Evolutionary conservation across 371 early-diverging fungal genomes (phyloP).

Genomic region (Zancudomyces culisetae): DNA sequence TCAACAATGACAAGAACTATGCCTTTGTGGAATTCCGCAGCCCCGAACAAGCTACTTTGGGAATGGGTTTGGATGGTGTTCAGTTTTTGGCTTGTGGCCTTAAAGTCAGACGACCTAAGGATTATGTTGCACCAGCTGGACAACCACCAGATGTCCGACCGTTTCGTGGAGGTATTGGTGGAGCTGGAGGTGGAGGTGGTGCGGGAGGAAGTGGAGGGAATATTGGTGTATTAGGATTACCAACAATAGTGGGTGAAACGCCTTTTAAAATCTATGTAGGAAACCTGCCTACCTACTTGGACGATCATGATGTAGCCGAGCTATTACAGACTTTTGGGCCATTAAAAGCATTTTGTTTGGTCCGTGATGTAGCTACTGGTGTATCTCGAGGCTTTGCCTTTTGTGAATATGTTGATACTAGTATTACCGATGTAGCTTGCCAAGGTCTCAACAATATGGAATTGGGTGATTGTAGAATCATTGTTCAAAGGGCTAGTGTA

Average conservation of each 20-base stretch:
- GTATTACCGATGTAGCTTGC: constrained; percentile 77
- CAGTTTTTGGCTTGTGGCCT: constrained; percentile 61
- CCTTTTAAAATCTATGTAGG: constrained; percentile 90
- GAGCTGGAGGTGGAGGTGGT: neutral
- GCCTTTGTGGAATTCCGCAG: constrained; percentile 88
- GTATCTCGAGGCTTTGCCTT: constrained; percentile 90
- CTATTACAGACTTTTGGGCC: constrained; percentile 83
- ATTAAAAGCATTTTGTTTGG: constrained; percentile 74
- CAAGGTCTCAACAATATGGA: constrained; percentile 90
- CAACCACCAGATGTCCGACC: constrained; percentile 24
- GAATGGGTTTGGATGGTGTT: constrained; percentile 84
- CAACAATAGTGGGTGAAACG: constrained; percentile 67
- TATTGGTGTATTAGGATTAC: neutral
- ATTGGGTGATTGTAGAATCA: constrained; percentile 78
- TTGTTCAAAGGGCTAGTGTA: constrained; percentile 85
- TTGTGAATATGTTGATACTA: constrained; percentile 81
- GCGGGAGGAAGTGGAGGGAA: neutral
- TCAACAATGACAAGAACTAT: constrained; percentile 82
- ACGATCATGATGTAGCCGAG: constrained; percentile 85
- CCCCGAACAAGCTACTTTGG: constrained; percentile 74
- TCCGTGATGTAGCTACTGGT: constrained; percentile 62
- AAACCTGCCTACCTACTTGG: constrained; percentile 73
- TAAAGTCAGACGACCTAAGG: constrained; percentile 87
- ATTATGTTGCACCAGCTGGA: constrained; percentile 59
- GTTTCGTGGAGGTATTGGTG: constrained; percentile 43